phyloP scores from a whole-genome alignment of 352 stramenopile species.

The Globisporangium recalcitrans region DNA sequence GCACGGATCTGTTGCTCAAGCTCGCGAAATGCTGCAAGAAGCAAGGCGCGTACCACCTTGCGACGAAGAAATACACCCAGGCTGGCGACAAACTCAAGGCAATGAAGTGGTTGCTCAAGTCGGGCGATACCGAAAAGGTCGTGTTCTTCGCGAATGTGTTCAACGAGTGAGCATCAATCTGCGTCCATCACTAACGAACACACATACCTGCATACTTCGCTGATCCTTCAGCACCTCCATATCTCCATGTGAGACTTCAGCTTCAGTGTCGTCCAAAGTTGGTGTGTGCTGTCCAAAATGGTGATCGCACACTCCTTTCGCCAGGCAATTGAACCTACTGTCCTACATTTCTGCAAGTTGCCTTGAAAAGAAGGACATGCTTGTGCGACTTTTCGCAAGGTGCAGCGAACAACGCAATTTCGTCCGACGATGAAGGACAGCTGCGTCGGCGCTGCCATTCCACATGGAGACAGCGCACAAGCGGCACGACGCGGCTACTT shows the following conservation, averaged over 20 bases:
- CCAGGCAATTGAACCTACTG: too few relatives aligned
- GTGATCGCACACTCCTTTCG: too few relatives aligned
- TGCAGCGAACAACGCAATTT: too few relatives aligned
- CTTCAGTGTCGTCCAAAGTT: too few relatives aligned
- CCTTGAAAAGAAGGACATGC: background rate
- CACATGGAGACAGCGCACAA: slow-evolving; percentile 7
- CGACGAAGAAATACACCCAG: slow-evolving; percentile 95
- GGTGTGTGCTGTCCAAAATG: too few relatives aligned
- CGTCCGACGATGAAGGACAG: slow-evolving; percentile 4
- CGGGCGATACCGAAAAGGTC: slow-evolving; percentile 92
- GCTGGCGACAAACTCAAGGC: slow-evolving; percentile 89
- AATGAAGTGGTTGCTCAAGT: slow-evolving; percentile 95
- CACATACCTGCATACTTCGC: too few relatives aligned
- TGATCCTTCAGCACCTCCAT: too few relatives aligned
- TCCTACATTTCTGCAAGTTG: too few relatives aligned
- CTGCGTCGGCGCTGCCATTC: background rate
- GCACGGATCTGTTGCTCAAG: slow-evolving; percentile 84
- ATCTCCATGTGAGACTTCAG: too few relatives aligned
- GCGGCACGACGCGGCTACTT: background rate
- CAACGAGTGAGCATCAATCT: slow-evolving; percentile 38
- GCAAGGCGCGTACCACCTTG: slow-evolving; percentile 89
- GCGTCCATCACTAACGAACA: too few relatives aligned
- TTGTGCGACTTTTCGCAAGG: too few relatives aligned
- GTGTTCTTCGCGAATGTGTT: slow-evolving; percentile 93
- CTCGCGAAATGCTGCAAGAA: slow-evolving; percentile 91